phyloP scores from a whole-genome alignment of 495 filamentous ascomycete genomes.

The Apodospora peruviana region DNA sequence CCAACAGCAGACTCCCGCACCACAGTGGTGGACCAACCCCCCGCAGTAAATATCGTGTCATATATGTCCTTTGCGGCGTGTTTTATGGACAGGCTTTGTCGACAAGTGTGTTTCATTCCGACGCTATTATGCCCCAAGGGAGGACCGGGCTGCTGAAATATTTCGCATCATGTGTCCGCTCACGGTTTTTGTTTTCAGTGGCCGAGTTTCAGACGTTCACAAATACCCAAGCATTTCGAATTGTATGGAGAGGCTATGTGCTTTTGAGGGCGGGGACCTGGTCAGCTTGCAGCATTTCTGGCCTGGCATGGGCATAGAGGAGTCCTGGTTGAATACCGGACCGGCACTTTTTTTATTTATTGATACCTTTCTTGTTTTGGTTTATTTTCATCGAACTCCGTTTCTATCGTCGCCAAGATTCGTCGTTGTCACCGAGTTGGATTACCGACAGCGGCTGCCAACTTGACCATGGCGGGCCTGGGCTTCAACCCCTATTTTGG shows the following conservation, averaged over 20 bases:
- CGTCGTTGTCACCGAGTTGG: background rate
- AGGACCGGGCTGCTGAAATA: background rate
- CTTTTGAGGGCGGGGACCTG: slow-evolving; percentile 11
- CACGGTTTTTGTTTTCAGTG: slow-evolving; percentile 12
- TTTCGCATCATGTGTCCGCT: background rate
- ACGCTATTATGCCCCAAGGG: background rate
- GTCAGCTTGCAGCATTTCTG: slow-evolving; percentile 14
- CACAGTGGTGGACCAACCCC: slow-evolving; percentile 45
- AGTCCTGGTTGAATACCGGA: slow-evolving; percentile 8
- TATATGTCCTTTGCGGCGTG: background rate
- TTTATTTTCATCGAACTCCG: background rate
- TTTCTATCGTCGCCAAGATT: background rate
- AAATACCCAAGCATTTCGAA: slow-evolving; percentile 16
- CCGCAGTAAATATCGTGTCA: slow-evolving; percentile 27
- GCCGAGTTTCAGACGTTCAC: slow-evolving; percentile 15
- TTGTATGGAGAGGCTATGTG: slow-evolving; percentile 20
- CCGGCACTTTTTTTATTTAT: background rate
- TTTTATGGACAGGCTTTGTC: background rate
- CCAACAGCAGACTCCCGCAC: slow-evolving; percentile 33
- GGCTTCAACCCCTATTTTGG: too few relatives aligned
- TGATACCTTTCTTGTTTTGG: background rate
- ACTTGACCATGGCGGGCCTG: too few relatives aligned
- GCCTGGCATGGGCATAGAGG: slow-evolving; percentile 23
- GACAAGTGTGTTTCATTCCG: background rate
- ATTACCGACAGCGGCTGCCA: background rate